Evolutionary conservation across 2,329 filamentous ascomycete genomes (phyloP).

Genomic region (Fusarium begoniae): DNA sequence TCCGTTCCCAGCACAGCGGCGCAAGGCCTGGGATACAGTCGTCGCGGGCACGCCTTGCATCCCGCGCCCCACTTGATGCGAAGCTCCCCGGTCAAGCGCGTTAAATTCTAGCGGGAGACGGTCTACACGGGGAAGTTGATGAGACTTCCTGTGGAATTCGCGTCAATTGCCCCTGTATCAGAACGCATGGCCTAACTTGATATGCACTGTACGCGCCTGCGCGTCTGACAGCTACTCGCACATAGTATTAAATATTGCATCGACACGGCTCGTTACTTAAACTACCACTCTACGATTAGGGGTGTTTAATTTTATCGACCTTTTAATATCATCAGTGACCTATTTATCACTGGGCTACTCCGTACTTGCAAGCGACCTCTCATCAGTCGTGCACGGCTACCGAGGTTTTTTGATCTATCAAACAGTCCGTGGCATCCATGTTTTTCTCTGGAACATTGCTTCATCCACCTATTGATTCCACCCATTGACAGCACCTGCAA

Average conservation of each 20-base stretch:
- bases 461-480: conserved; percentile 15
- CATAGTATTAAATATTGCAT: conserved; percentile 4
- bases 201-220: conserved; percentile 42
- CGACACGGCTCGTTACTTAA: conserved; percentile 39
- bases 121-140: conserved; percentile 34
- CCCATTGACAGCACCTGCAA: conserved; percentile 11
- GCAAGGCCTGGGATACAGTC: conserved; percentile 31
- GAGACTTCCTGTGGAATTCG: conserved; percentile 29
- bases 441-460: conserved; percentile 28
- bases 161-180: conserved; percentile 22
- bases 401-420: conserved; percentile 23
- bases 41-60: conserved; percentile 38
- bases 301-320: conserved; percentile 41
- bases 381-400: conserved; percentile 26
- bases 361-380: conserved; percentile 7
- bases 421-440: conserved; percentile 42
- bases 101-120: conserved; percentile 25
- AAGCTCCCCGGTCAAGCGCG: conserved; percentile 38
- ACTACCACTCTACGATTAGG: conserved; percentile 28
- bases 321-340: conserved; percentile 27
- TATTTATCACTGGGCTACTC: conserved; percentile 3
- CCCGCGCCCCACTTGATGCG: conserved; percentile 37
- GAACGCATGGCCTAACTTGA: neutral
- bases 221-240: neutral
- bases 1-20: conserved; percentile 46